phyloP scores from a whole-genome alignment of 2,329 filamentous ascomycete genomes.

The Aspergillus melleus region DNA sequence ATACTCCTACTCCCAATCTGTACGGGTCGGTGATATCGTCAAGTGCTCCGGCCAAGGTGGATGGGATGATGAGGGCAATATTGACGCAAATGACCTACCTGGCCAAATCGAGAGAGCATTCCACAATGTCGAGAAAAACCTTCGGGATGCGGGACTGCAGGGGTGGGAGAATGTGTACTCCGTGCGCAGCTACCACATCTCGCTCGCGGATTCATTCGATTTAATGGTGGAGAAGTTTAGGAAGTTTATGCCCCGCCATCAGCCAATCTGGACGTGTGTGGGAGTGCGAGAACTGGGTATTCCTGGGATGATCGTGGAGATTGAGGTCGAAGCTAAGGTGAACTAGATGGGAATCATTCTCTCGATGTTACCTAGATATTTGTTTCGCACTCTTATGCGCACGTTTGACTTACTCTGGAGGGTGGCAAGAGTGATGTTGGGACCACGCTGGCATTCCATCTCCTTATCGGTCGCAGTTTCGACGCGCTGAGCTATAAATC shows the following conservation, averaged over 20 bases:
- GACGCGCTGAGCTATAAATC: no score
- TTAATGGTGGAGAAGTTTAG: slow-evolving; percentile 20
- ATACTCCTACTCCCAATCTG: slow-evolving; percentile 27
- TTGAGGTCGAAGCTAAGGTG: slow-evolving; percentile 17
- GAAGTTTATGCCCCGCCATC: slow-evolving; percentile 14
- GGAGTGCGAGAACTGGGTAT: slow-evolving; percentile 16
- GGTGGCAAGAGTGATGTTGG: no score
- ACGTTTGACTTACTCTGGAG: no score
- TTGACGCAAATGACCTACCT: slow-evolving; percentile 8
- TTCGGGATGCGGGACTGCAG: slow-evolving; percentile 14
- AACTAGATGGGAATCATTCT: no score
- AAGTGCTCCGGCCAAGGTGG: slow-evolving; percentile 27
- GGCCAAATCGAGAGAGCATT: slow-evolving; percentile 20
- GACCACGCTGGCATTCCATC: no score
- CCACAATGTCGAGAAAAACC: slow-evolving; percentile 19
- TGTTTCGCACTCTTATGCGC: no score
- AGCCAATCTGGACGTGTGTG: slow-evolving; percentile 23
- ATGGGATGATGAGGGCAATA: slow-evolving; percentile 16
- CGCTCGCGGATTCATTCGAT: slow-evolving; percentile 17
- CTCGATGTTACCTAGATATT: no score
- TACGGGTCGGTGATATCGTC: slow-evolving; percentile 20
- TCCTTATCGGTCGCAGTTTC: no score
- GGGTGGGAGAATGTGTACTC: slow-evolving; percentile 22
- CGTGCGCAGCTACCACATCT: slow-evolving; percentile 22
- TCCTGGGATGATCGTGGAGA: slow-evolving; percentile 19